phyloP scores from a whole-genome alignment of 1,139 yeast genomes.

The Arxiozyma heterogenica region DNA sequence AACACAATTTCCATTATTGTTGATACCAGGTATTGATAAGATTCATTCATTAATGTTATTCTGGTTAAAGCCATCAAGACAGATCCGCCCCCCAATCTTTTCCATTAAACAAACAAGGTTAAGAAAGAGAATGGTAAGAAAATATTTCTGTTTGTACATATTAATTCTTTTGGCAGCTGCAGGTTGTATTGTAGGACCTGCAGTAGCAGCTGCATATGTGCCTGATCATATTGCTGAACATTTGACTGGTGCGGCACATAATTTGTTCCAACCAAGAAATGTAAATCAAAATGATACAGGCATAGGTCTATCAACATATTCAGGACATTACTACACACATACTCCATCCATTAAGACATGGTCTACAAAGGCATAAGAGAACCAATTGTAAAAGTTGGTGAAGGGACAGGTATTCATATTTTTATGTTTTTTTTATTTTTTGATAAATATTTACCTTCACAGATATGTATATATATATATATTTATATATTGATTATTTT shows the following conservation, averaged over 20 bases:
- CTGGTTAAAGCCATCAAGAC: slow-evolving; percentile 98
- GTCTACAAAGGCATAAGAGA: slow-evolving; percentile 43
- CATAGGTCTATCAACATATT: slow-evolving; percentile 40
- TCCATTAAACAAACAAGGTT: slow-evolving; percentile 94
- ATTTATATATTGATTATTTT: not conserved
- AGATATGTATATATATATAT: not conserved
- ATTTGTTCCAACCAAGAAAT: slow-evolving; percentile 84
- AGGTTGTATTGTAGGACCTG: slow-evolving; percentile 83
- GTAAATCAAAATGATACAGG: slow-evolving; percentile 79
- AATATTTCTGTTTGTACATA: slow-evolving; percentile 79
- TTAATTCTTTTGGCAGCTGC: slow-evolving; percentile 59
- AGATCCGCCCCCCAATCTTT: slow-evolving; percentile 97
- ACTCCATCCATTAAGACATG: slow-evolving; percentile 48
- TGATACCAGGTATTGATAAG: slow-evolving; percentile 83
- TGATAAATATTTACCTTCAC: not conserved
- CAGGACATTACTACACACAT: slow-evolving; percentile 45
- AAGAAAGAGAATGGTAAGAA: slow-evolving; percentile 97
- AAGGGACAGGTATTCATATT: not conserved
- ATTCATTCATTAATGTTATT: slow-evolving; percentile 98
- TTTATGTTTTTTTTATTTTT: not conserved
- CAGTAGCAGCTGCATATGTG: slow-evolving; percentile 51
- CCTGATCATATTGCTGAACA: slow-evolving; percentile 32
- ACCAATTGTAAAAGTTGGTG: not conserved
- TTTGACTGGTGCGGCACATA: slow-evolving; percentile 46
- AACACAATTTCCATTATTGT: slow-evolving; percentile 79